A percentile compares a stretch with the other conserved stretches of the same genome.
Conservation (phyloP, 192 early-diverging fungal species). For the Anaeromyces robustus region DNA sequence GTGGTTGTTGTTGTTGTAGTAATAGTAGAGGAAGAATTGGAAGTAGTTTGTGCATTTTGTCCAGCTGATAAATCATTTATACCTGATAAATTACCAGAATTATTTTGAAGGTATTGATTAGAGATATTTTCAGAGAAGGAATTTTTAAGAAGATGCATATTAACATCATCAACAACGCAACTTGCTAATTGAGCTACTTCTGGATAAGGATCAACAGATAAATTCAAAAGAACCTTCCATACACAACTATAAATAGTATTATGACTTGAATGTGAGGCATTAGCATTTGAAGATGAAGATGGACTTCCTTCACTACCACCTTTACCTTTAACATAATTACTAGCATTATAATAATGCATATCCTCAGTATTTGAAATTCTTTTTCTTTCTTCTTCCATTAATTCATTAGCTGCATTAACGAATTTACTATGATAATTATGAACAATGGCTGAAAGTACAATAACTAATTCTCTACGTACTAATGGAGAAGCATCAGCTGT, state of each 20-base stretch:
- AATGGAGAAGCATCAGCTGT: slow-evolving; percentile 72
- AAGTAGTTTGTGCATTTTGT: slow-evolving; percentile 1
- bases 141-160: slow-evolving; percentile 20
- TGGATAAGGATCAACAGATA: slow-evolving; percentile 67
- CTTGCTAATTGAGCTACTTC: slow-evolving; percentile 55
- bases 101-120: not conserved
- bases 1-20: slow-evolving; percentile 7
- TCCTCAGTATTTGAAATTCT: slow-evolving; percentile 9
- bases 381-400: slow-evolving; percentile 17
- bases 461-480: slow-evolving; percentile 76
- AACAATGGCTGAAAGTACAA: slow-evolving; percentile 57
- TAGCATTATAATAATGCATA: not conserved
- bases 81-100: not conserved
- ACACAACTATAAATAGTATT: slow-evolving; percentile 43
- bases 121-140: slow-evolving; percentile 4
- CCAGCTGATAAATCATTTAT: not conserved
- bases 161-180: slow-evolving; percentile 57
- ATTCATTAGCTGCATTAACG: slow-evolving; percentile 43
- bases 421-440: slow-evolving; percentile 48
- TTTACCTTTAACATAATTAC: not conserved
- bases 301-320: slow-evolving; percentile 12
- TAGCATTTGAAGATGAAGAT: slow-evolving; percentile 6
- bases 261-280: slow-evolving; percentile 8
- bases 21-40: slow-evolving; percentile 5
- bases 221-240: slow-evolving; percentile 67